Evolutionary conservation across 257 asterid genomes (phyloP).

Genomic region (Solanum etuberosum): DNA sequence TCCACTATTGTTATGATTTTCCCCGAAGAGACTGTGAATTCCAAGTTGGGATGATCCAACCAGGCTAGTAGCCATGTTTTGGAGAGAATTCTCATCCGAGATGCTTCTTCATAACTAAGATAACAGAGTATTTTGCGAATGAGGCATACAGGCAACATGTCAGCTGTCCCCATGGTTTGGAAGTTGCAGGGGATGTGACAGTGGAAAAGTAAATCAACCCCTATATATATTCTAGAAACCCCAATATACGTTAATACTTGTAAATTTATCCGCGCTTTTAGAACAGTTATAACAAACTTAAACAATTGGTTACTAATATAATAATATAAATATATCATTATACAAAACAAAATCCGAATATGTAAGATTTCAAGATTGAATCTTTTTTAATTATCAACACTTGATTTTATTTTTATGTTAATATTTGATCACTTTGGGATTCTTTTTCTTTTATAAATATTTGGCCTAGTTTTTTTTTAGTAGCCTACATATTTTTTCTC

Average conservation of each 20-base stretch:
- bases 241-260: accelerated
- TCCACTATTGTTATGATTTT: neutral
- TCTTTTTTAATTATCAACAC: neutral
- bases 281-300: neutral
- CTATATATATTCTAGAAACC: neutral
- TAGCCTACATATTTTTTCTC: neutral
- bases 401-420: too few species aligned
- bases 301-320: neutral
- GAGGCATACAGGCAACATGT: neutral
- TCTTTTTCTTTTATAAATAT: neutral
- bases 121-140: neutral
- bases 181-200: neutral
- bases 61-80: neutral
- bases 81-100: neutral
- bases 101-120: neutral
- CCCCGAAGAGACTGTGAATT: neutral
- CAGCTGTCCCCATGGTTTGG: neutral
- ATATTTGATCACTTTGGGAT: neutral
- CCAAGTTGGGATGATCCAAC: neutral
- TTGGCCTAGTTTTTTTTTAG: neutral
- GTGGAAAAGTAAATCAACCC: neutral
- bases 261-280: neutral
- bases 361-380: neutral
- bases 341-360: neutral
- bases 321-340: constrained; percentile 3